A percentile compares a stretch with the other conserved stretches of the same genome.
phyloP scores from a whole-genome alignment of 1,284 basidiomycete genomes.

The Mycosarcoma maydis region DNA sequence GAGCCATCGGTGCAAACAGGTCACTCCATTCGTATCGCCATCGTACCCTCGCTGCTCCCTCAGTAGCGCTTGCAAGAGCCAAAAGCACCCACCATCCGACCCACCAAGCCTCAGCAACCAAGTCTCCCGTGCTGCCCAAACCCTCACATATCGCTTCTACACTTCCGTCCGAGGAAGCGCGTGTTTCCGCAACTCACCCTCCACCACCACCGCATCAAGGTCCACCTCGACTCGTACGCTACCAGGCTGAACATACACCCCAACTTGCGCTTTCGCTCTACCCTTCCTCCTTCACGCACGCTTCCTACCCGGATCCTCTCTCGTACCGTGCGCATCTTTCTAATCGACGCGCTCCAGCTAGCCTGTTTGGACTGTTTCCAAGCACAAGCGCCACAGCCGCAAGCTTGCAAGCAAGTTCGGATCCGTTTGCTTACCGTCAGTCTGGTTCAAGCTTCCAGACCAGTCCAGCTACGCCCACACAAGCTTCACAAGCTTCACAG shows the following conservation, averaged over 20 bases:
- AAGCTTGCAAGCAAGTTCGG: conserved; percentile 12
- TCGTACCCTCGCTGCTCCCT: background rate
- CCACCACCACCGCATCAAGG: conserved; percentile 38
- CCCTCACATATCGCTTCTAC: conserved; percentile 36
- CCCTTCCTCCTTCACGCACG: conserved; percentile 34
- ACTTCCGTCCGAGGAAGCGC: conserved; percentile 23
- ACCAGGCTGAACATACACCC: conserved; percentile 16
- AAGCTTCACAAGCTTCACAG: background rate
- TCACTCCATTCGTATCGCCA: background rate
- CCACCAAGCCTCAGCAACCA: conserved; percentile 9
- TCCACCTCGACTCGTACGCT: conserved; percentile 43
- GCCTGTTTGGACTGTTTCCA: conserved; percentile 39
- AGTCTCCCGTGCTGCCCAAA: conserved; percentile 46
- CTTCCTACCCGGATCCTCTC: conserved; percentile 32
- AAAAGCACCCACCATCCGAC: conserved; percentile 39
- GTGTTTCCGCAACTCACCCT: conserved; percentile 13
- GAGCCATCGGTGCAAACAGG: too few species aligned
- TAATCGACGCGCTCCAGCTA: conserved; percentile 41
- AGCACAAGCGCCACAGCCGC: conserved; percentile 39
- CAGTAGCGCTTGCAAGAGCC: background rate
- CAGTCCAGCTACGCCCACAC: conserved; percentile 1
- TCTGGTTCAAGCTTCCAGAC: conserved; percentile 7
- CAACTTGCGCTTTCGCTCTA: conserved; percentile 26
- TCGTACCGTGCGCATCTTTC: conserved; percentile 42
- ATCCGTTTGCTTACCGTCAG: conserved; percentile 26